Percentiles rank a stretch among this genome's conserved stretches.
These are phyloP conservation scores for Actinomucor elegans DNA, from an alignment of 371 early-diverging fungal genomes.

Conservation along the genomic window DNA sequence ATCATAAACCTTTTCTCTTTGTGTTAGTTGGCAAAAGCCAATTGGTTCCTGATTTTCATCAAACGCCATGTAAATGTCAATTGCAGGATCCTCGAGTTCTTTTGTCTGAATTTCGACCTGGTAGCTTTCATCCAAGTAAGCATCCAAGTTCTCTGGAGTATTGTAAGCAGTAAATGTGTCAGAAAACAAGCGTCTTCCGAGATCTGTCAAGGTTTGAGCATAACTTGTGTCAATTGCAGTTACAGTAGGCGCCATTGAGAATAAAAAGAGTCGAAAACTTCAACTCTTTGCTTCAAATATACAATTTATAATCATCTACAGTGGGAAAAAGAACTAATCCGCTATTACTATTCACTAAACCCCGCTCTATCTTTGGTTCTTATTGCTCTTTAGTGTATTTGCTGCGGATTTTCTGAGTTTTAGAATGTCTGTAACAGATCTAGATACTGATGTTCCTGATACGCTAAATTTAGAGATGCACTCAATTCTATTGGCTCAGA, in stretches of 20 bases:
- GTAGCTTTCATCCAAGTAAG: constrained; percentile 17
- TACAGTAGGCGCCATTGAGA: not conserved
- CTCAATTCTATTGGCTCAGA: too few relatives aligned
- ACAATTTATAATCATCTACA: too few relatives aligned
- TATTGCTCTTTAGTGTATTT: too few relatives aligned
- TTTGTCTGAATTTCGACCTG: constrained; percentile 12
- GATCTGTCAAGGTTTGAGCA: constrained; percentile 11
- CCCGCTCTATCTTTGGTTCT: too few relatives aligned
- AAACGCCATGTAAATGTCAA: constrained; percentile 19
- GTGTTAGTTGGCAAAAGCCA: constrained; percentile 26
- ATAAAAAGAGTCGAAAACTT: not conserved
- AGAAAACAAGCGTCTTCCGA: constrained; percentile 15
- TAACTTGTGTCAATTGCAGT: constrained; percentile 1
- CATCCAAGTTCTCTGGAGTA: constrained; percentile 14
- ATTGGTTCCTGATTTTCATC: constrained; percentile 13
- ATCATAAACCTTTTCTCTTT: constrained; percentile 19
- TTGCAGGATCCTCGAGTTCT: constrained; percentile 22
- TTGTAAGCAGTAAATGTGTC: constrained; percentile 21
- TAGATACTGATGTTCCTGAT: too few relatives aligned
- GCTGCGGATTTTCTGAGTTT: too few relatives aligned
- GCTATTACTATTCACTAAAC: too few relatives aligned
- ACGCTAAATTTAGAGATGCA: too few relatives aligned
- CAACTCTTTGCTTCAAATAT: too few relatives aligned
- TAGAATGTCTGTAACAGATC: too few relatives aligned
- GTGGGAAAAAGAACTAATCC: too few relatives aligned